Evolutionary conservation across 495 filamentous ascomycete genomes (phyloP).

Genomic region (Neurospora discreta): DNA sequence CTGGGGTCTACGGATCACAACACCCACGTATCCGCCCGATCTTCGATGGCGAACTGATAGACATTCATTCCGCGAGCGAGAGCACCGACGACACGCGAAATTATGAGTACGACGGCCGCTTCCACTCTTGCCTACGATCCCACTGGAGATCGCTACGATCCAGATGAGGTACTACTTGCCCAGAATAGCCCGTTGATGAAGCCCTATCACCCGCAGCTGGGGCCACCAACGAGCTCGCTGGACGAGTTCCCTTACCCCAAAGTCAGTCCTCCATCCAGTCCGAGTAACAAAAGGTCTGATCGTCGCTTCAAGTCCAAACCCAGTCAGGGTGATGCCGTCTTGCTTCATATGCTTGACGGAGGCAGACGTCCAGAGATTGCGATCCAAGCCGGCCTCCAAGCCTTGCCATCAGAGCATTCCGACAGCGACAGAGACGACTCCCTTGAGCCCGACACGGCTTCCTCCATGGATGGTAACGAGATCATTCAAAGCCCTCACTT

Average conservation of each 20-base stretch:
- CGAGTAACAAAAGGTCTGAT: conserved; percentile 29
- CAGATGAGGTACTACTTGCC: conserved; percentile 30
- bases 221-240: conserved; percentile 26
- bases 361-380: conserved; percentile 38
- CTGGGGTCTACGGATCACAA: not conserved
- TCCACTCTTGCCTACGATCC: conserved; percentile 27
- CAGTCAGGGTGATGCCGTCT: conserved; percentile 42
- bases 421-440: conserved; percentile 8
- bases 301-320: conserved; percentile 29
- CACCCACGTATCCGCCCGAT: not conserved
- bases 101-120: conserved; percentile 33
- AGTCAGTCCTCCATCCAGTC: conserved; percentile 29
- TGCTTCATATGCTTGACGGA: conserved; percentile 40
- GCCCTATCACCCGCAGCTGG: conserved; percentile 28
- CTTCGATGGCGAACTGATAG: conserved; percentile 23
- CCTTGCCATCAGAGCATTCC: conserved; percentile 22
- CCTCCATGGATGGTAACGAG: not conserved
- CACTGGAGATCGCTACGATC: conserved; percentile 33
- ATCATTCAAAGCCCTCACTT: conserved; percentile 1
- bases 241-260: conserved; percentile 18
- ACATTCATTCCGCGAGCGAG: conserved; percentile 16
- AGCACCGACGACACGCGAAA: conserved; percentile 23
- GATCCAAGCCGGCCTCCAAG: conserved; percentile 27
- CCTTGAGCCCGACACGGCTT: not conserved
- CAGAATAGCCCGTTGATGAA: conserved; percentile 32